Conservation (phyloP, 148 eudicot genomes). For the Amaranthus cruentus region DNA sequence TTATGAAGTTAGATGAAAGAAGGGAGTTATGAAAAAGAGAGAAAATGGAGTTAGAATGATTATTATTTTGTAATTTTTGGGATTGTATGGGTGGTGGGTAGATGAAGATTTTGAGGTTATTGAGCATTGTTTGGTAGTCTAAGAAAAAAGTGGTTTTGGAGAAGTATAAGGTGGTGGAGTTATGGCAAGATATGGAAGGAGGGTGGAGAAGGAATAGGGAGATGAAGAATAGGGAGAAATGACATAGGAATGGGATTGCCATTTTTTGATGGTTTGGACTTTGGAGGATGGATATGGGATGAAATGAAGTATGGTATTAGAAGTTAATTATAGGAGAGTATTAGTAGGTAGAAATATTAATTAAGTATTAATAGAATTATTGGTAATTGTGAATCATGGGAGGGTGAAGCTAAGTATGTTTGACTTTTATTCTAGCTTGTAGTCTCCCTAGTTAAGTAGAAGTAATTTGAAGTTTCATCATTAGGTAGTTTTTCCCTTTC, state of each 20-base stretch:
- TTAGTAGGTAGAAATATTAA: no score
- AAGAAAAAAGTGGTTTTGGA: slow-evolving; percentile 43
- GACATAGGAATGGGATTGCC: neutral
- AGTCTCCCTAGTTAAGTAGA: no score
- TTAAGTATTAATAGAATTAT: no score
- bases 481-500: no score
- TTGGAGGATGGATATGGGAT: neutral
- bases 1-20: slow-evolving; percentile 41
- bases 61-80: neutral
- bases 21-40: slow-evolving; percentile 53
- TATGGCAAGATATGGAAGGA: slow-evolving; percentile 12
- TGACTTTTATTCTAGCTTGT: no score
- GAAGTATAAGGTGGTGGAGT: slow-evolving; percentile 34
- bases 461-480: no score
- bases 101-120: slow-evolving; percentile 53
- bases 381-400: no score
- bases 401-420: no score
- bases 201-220: slow-evolving; percentile 18
- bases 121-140: slow-evolving; percentile 55
- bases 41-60: slow-evolving; percentile 28
- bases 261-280: neutral
- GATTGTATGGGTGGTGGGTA: slow-evolving; percentile 31
- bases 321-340: no score
- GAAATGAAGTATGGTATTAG: neutral
- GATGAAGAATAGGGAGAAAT: slow-evolving; percentile 21